Evolutionary conservation across 495 filamentous ascomycete species (phyloP).

Genomic region (Trichoderma orchidacearum): DNA sequence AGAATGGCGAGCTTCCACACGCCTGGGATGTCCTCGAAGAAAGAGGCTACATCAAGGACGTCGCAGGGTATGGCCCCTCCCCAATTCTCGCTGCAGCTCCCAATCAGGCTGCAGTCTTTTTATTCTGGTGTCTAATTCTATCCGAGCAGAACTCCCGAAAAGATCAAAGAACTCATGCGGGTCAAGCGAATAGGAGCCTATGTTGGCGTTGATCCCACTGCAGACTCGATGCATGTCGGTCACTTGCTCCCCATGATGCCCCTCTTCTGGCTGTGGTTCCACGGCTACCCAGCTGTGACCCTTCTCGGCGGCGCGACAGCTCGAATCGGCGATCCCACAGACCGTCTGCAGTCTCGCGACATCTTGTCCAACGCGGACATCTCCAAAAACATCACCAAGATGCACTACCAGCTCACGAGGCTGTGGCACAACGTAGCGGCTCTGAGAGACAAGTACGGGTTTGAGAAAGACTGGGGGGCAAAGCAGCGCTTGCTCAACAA

Average conservation of each 20-base stretch:
- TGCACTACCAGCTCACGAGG: constrained; percentile 68
- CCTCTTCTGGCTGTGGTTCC: constrained; percentile 81
- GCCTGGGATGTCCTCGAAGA: constrained; percentile 63
- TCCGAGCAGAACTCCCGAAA: constrained; percentile 30
- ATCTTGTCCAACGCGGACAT: constrained; percentile 37
- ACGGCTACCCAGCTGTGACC: constrained; percentile 61
- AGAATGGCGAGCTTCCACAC: constrained; percentile 44
- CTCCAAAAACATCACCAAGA: constrained; percentile 56
- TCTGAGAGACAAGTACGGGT: constrained; percentile 47
- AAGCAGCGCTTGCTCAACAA: constrained; percentile 61
- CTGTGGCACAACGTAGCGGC: constrained; percentile 59
- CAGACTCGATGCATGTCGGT: constrained; percentile 78
- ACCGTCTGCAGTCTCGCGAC: constrained; percentile 53
- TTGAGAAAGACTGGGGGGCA: constrained; percentile 46
- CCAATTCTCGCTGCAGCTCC: background rate
- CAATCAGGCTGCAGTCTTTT: too few species aligned
- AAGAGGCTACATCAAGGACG: constrained; percentile 64
- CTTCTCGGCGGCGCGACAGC: constrained; percentile 79
- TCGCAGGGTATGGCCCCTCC: constrained; percentile 54
- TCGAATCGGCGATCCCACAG: constrained; percentile 79
- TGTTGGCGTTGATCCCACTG: constrained; percentile 86
- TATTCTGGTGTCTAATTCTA: background rate
- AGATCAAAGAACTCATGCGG: constrained; percentile 58
- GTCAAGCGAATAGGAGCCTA: constrained; percentile 64
- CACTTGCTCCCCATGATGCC: constrained; percentile 92